Percentiles rank a stretch among this genome's conserved stretches.
These are phyloP conservation scores for Cyclotella baltica DNA, from an alignment of 108 stramenopile species.

Conservation along the genomic window DNA sequence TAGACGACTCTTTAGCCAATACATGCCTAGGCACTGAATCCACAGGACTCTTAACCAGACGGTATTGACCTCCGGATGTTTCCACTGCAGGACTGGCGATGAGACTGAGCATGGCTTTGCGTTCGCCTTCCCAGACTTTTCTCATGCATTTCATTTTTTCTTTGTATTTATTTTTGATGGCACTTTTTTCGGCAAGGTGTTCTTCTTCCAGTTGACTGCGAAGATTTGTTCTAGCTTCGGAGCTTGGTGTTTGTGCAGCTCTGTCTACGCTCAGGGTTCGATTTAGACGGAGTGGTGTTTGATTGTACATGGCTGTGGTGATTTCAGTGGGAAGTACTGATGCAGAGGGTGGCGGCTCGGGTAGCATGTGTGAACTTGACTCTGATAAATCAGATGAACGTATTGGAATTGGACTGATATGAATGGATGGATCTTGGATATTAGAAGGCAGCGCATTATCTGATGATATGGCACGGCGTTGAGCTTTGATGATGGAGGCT, in stretches of 20 bases:
- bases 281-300: background rate
- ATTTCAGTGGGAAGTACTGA: background rate
- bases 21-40: background rate
- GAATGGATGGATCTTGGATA: background rate
- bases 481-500: constrained; percentile 20
- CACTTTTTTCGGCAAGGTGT: constrained; percentile 24
- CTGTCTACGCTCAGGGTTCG: background rate
- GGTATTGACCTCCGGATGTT: background rate
- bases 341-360: background rate
- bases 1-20: background rate
- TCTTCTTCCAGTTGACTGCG: constrained; percentile 25
- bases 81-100: constrained; percentile 14
- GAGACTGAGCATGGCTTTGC: constrained; percentile 37
- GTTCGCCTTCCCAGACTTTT: constrained; percentile 40
- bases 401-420: background rate
- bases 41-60: constrained; percentile 10
- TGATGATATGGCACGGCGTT: constrained; percentile 1
- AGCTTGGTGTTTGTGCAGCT: constrained; percentile 9
- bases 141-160: constrained; percentile 34
- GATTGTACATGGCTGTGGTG: background rate
- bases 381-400: background rate
- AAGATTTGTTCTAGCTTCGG: background rate
- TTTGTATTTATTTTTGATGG: constrained; percentile 31
- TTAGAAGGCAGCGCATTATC: background rate
- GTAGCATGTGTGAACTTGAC: background rate